Evolutionary conservation across 371 early-diverging fungal genomes (phyloP).

Genomic region (Blyttiomyces sp.): DNA sequence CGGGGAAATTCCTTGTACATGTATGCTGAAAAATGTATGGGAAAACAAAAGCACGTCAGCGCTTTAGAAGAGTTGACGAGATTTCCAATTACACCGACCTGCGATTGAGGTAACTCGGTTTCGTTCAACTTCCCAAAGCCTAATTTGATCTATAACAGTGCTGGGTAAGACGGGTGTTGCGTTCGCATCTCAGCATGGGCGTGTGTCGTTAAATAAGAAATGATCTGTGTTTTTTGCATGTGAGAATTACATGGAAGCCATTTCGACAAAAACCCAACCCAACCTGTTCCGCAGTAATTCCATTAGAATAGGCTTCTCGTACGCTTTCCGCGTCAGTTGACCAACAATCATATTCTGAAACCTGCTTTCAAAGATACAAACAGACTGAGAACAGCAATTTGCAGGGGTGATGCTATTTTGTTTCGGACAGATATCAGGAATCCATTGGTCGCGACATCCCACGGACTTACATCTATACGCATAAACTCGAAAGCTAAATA

Average conservation of each 20-base stretch:
- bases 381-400: conserved; percentile 93
- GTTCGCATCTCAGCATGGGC: conserved; percentile 91
- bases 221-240: no score
- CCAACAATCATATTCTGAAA: conserved; percentile 96
- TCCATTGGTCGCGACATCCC: no score
- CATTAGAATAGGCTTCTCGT: conserved; percentile 80
- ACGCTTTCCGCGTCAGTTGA: conserved; percentile 91
- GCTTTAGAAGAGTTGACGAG: no score
- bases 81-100: no score
- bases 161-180: conserved; percentile 79
- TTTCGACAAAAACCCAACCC: no score
- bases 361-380: conserved; percentile 84
- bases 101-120: no score
- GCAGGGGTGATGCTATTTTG: conserved; percentile 89
- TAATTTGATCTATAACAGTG: conserved; percentile 95
- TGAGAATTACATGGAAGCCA: no score
- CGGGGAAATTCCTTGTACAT: conserved; percentile 81
- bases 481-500: conserved; percentile 29
- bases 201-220: conserved; percentile 81
- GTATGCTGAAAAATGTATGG: conserved; percentile 52
- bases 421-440: neutral
- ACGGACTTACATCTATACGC: conserved; percentile 27
- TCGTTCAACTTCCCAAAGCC: conserved; percentile 96
- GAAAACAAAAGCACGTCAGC: no score
- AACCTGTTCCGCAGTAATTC: conserved; percentile 95